phyloP scores from a whole-genome alignment of 202 grass and related monocot genomes.

The Carex arenaria region DNA sequence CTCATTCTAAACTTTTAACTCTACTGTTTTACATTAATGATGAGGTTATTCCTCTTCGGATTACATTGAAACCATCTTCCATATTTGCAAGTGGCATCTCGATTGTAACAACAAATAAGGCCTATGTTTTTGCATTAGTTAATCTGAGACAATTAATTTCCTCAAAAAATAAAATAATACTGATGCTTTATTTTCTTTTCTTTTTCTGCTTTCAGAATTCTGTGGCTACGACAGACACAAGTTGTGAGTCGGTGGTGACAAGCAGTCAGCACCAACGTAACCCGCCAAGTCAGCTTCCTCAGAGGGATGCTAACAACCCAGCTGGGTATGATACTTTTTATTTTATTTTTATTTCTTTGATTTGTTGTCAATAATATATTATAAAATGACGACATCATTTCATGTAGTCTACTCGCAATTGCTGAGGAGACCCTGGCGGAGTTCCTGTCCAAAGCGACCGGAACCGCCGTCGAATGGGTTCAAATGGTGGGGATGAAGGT shows the following conservation, averaged over 20 bases:
- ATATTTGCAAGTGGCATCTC: neutral
- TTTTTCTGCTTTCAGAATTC: conserved; percentile 38
- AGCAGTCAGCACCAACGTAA: conserved; percentile 94
- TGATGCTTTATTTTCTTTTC: neutral
- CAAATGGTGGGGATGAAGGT: conserved; percentile 99
- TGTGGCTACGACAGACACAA: conserved; percentile 86
- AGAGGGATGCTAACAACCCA: conserved; percentile 91
- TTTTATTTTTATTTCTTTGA: neutral
- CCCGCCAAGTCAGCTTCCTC: conserved; percentile 54
- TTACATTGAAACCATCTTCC: neutral
- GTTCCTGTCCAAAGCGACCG: conserved; percentile 98
- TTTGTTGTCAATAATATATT: neutral
- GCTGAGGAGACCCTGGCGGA: conserved; percentile 97
- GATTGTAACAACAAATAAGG: too few species aligned
- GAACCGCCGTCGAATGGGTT: conserved; percentile 98
- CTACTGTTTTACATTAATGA: neutral
- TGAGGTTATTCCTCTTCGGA: neutral
- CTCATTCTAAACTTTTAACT: neutral
- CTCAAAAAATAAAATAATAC: neutral
- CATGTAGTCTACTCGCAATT: conserved; percentile 79
- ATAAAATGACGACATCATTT: neutral
- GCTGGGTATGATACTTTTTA: conserved; percentile 57
- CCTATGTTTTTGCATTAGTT: neutral
- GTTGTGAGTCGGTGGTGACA: conserved; percentile 97
- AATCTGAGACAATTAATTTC: neutral